Evolutionary conservation across 352 stramenopile species (phyloP).

Genomic region (Phytopythium boreale): DNA sequence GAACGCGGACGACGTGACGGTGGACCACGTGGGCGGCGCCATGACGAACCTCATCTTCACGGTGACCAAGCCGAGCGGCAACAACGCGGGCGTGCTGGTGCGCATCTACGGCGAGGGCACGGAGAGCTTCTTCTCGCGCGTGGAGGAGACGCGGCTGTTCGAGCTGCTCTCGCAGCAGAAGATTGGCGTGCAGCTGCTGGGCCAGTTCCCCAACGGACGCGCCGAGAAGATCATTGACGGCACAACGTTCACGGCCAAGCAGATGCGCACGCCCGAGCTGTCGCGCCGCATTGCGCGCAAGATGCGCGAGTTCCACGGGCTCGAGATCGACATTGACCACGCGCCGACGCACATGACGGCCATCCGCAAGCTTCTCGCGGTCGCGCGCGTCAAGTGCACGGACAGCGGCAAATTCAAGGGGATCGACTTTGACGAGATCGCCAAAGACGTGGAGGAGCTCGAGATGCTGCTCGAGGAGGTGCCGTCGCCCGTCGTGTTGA

Average conservation of each 20-base stretch:
- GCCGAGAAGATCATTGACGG: slow-evolving; percentile 76
- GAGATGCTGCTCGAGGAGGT: slow-evolving; percentile 51
- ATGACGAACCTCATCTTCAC: slow-evolving; percentile 89
- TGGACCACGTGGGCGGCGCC: slow-evolving; percentile 67
- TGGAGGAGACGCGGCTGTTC: slow-evolving; percentile 77
- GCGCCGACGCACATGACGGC: slow-evolving; percentile 52
- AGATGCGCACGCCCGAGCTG: slow-evolving; percentile 61
- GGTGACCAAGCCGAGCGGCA: slow-evolving; percentile 60
- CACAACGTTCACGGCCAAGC: slow-evolving; percentile 53
- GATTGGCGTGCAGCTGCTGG: slow-evolving; percentile 72
- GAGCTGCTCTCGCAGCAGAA: slow-evolving; percentile 62
- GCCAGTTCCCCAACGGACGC: slow-evolving; percentile 76
- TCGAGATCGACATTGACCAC: slow-evolving; percentile 66
- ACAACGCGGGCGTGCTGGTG: slow-evolving; percentile 68
- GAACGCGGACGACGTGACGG: slow-evolving; percentile 49
- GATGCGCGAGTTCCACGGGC: slow-evolving; percentile 65
- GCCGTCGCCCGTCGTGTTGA: slow-evolving; percentile 77
- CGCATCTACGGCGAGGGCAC: slow-evolving; percentile 82
- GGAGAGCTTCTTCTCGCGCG: slow-evolving; percentile 76
- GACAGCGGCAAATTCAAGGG: slow-evolving; percentile 31
- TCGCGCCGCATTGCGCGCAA: slow-evolving; percentile 56
- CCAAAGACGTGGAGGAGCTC: slow-evolving; percentile 47
- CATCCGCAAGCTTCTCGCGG: slow-evolving; percentile 51
- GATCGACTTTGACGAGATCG: slow-evolving; percentile 49
- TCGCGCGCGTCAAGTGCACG: slow-evolving; percentile 56